Base-by-base conservation (phyloP, 345 rosid species). In the Lagerstroemia speciosa region DNA sequence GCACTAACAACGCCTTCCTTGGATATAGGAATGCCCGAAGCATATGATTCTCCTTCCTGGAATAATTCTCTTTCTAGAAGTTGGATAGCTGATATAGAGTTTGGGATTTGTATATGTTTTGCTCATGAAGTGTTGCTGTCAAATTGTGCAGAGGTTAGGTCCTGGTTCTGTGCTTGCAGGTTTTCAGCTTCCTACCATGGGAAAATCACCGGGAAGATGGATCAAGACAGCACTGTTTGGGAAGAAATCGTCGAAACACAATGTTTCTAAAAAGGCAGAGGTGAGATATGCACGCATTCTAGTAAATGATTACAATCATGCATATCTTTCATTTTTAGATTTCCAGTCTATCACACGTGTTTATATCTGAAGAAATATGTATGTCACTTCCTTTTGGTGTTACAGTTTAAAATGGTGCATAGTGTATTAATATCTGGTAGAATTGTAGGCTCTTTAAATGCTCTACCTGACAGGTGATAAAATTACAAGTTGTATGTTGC, bases 161-260 rank as follows among this genome's bases (percentile, higher is more conserved):
- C 75, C 62, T 66, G 73, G 68, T 72, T 46, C 27, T 67, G 71
- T 69, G 76, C 65, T 65, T 57, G 43, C 27, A 9, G 32, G 48
- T 31, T 76, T 79, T 71, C 65, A 68, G 72, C 60, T 66, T 72
- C 57, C 64, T 57, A 71, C 58, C 8, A 90, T 91, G 97, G 96
- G 96, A 1, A 69, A 61, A 69, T 83, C 97, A 48, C 91, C 91
- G 1, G 78, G 82, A 16, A 91, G 80, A 79, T 93, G 97, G 97
- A 83, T 93, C 70, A 93, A 91, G 82, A 78, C 83, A 64, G 81
- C 89, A 43, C 77, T 93, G 1, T 87, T 91, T 73, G 96, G 97
- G 34, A 93, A 91, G 83, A 93, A 86, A 76, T 36, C 87, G 9
- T 87, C 94, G 67, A 91, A 89, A 77, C 83, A 89, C 66, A 75